Conservation (phyloP, 768 basidiomycete species). For the Kwoniella sp. region DNA sequence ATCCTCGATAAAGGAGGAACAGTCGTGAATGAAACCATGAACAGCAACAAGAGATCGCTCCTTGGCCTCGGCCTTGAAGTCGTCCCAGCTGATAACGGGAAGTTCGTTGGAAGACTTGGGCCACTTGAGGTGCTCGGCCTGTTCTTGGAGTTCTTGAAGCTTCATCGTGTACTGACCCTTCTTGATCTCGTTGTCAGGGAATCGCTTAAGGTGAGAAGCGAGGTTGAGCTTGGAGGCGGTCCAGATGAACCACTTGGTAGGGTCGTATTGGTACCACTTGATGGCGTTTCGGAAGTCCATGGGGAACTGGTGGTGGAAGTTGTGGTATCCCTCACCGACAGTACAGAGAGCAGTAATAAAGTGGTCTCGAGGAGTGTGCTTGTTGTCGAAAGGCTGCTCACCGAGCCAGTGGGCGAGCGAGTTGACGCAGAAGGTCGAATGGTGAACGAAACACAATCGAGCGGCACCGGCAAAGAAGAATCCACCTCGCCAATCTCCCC, state of each 20-base stretch:
- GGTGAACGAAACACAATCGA: constrained; percentile 81
- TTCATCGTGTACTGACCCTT: constrained; percentile 95
- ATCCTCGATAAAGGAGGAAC: constrained; percentile 78
- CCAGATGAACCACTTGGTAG: constrained; percentile 90
- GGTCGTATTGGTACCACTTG: constrained; percentile 91
- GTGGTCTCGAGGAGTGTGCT: constrained; percentile 89
- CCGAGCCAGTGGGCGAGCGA: constrained; percentile 96
- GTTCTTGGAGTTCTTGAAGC: constrained; percentile 78
- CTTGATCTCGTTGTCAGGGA: constrained; percentile 83
- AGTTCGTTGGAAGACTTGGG: constrained; percentile 74
- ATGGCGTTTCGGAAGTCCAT: constrained; percentile 97
- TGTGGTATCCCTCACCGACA: constrained; percentile 96
- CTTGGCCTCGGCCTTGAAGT: constrained; percentile 76
- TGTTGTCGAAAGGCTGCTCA: constrained; percentile 89
- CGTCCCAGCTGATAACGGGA: constrained; percentile 82
- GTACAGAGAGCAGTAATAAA: constrained; percentile 84
- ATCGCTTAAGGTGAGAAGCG: constrained; percentile 77
- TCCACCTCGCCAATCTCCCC: constrained; percentile 85
- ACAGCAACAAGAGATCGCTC: constrained; percentile 81
- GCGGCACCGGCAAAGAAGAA: constrained; percentile 80
- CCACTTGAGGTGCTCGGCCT: constrained; percentile 77
- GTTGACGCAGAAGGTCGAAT: constrained; percentile 96
- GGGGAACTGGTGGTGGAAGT: constrained; percentile 97
- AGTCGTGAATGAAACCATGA: constrained; percentile 91
- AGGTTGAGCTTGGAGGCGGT: constrained; percentile 66